phyloP scores from a whole-genome alignment of 441 rosid species.

The Adansonia grandidieri region DNA sequence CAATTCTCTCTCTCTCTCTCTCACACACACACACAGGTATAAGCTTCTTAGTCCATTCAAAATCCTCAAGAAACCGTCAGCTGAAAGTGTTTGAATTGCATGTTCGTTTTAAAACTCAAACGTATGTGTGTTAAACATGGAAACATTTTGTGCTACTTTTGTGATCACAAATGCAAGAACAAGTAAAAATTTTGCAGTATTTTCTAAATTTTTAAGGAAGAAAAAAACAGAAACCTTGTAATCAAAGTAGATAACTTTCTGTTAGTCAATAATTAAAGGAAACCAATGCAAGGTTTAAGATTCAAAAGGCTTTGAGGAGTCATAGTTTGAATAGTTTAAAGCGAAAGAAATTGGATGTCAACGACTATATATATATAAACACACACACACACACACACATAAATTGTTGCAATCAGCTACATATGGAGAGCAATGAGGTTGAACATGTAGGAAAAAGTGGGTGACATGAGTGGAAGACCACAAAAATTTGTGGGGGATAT shows the following conservation, averaged over 20 bases:
- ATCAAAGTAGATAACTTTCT: neutral
- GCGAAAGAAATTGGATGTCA: slow-evolving; percentile 23
- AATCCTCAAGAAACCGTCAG: neutral
- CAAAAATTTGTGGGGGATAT: slow-evolving; percentile 22
- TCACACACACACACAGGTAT: neutral
- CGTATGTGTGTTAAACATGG: neutral
- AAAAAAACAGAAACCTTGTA: no score
- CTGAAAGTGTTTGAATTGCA: neutral
- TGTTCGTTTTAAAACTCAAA: neutral
- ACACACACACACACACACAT: no score
- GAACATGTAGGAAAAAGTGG: slow-evolving; percentile 32
- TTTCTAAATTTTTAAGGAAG: neutral
- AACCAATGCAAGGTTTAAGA: neutral
- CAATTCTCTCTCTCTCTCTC: neutral
- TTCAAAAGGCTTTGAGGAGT: neutral
- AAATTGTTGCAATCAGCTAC: slow-evolving; percentile 6
- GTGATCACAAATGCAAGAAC: neutral
- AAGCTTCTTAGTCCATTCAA: neutral
- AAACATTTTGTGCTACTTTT: neutral
- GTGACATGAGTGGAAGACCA: slow-evolving; percentile 26
- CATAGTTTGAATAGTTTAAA: neutral
- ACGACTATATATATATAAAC: neutral
- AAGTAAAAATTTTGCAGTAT: neutral
- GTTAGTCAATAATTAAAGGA: neutral
- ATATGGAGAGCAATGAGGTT: slow-evolving; percentile 35